These are phyloP conservation scores for Eurotiales sp. DNA, from an alignment of 2,329 filamentous ascomycete species.

Conservation along the genomic window DNA sequence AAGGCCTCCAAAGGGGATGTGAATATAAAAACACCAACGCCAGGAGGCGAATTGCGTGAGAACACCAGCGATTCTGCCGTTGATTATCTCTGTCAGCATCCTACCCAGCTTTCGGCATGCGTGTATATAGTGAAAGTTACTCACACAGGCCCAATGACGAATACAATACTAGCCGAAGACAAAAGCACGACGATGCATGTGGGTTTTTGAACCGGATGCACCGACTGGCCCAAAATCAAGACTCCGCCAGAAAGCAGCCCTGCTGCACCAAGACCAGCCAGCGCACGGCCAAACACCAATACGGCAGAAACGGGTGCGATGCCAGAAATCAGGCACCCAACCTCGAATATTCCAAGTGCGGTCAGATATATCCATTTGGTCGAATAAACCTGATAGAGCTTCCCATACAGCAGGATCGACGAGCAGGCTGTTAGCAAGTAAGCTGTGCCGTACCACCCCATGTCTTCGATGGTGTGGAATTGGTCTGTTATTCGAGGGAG, in stretches of 20 bases:
- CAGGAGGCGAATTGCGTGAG: conserved; percentile 38
- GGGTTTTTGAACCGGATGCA: conserved; percentile 29
- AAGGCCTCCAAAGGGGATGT: conserved; percentile 44
- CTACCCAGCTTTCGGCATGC: not conserved
- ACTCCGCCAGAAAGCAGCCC: conserved; percentile 26
- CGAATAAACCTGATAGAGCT: conserved; percentile 32
- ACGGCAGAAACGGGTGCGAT: conserved; percentile 26
- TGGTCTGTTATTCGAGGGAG: conserved; percentile 41
- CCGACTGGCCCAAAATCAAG: conserved; percentile 28
- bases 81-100: not conserved
- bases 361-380: conserved; percentile 34
- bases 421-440: conserved; percentile 36
- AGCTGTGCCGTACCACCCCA: conserved; percentile 42
- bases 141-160: conserved; percentile 29
- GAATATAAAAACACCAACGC: conserved; percentile 53
- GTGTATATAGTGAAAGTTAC: not conserved
- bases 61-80: conserved; percentile 31
- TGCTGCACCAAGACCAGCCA: conserved; percentile 30
- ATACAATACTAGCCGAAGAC: conserved; percentile 31
- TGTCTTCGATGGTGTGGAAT: conserved; percentile 39
- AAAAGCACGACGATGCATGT: conserved; percentile 32
- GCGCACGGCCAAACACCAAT: conserved; percentile 33
- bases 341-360: conserved; percentile 33
- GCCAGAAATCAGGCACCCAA: conserved; percentile 34
- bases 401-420: conserved; percentile 35